phyloP scores from a whole-genome alignment of 2,329 filamentous ascomycete species.

The Aaosphaeria pasadenensis region DNA sequence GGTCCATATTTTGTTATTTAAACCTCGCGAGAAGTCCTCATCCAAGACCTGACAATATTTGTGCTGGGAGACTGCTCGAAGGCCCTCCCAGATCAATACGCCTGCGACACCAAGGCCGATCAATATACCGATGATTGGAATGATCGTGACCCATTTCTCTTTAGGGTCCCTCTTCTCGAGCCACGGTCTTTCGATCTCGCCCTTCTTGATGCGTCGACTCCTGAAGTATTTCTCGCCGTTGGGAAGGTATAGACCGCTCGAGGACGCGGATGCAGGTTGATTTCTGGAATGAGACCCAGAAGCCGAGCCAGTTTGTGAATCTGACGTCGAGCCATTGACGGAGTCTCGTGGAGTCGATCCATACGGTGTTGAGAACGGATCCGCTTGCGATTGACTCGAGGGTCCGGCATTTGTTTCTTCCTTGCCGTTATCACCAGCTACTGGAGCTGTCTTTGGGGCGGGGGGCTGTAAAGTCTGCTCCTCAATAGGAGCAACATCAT shows the following conservation, averaged over 20 bases:
- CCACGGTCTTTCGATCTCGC: constrained; percentile 75
- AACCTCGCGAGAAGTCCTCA: constrained; percentile 61
- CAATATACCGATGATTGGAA: constrained; percentile 69
- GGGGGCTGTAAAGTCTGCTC: no score
- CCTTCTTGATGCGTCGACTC: constrained; percentile 70
- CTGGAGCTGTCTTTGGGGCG: no score
- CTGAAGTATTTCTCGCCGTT: constrained; percentile 59
- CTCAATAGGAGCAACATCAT: no score
- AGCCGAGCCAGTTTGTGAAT: not conserved
- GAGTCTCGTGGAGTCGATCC: no score
- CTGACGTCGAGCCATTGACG: no score
- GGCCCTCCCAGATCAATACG: constrained; percentile 72
- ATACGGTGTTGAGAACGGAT: no score
- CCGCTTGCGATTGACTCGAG: no score
- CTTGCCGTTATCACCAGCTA: no score
- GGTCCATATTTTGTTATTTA: constrained; percentile 64
- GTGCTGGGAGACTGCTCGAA: constrained; percentile 69
- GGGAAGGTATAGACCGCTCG: constrained; percentile 1
- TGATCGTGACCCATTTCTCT: constrained; percentile 83
- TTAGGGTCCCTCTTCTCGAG: constrained; percentile 68
- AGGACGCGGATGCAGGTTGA: constrained; percentile 3
- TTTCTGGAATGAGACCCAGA: not conserved
- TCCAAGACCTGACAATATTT: constrained; percentile 68
- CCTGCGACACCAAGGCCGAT: constrained; percentile 66
- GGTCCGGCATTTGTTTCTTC: no score